A percentile compares a stretch with the other conserved stretches of the same genome.
These are phyloP conservation scores for Boechera stricta DNA, from an alignment of 345 rosid species.

Conservation along the genomic window DNA sequence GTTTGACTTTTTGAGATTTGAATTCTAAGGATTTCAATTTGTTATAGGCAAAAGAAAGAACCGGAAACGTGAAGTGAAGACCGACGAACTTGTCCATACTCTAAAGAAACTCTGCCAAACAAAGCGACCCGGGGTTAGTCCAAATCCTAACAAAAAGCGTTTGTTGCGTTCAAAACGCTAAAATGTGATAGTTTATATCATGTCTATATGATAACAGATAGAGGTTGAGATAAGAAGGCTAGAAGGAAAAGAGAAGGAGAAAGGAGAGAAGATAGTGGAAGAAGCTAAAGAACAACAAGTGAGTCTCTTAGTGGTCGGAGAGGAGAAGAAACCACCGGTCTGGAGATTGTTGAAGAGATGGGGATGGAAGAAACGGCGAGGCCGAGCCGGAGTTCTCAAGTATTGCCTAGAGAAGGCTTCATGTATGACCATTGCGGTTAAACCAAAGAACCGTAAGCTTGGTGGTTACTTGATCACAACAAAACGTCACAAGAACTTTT, in stretches of 20 bases:
- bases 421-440: conserved; percentile 82
- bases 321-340: conserved; percentile 61
- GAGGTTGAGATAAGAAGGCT: conserved; percentile 59
- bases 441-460: conserved; percentile 70
- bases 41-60: conserved; percentile 44
- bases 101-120: conserved; percentile 65
- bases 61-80: conserved; percentile 53
- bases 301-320: conserved; percentile 71
- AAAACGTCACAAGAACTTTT: conserved; percentile 83
- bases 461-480: conserved; percentile 95
- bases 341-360: conserved; percentile 64
- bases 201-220: conserved; percentile 46
- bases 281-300: conserved; percentile 69
- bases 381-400: conserved; percentile 57
- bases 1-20: background rate
- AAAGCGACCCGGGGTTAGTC: conserved; percentile 73
- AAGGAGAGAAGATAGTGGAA: conserved; percentile 73
- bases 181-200: background rate
- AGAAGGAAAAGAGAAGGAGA: conserved; percentile 64
- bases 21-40: background rate
- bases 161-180: conserved; percentile 23
- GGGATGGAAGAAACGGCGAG: conserved; percentile 50
- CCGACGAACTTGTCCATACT: conserved; percentile 55
- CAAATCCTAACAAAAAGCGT: conserved; percentile 15
- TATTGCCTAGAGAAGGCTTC: conserved; percentile 76